Percentiles rank a stretch among this genome's conserved stretches.
phyloP scores from a whole-genome alignment of 371 early-diverging fungal species.

The Mortierella sp. region DNA sequence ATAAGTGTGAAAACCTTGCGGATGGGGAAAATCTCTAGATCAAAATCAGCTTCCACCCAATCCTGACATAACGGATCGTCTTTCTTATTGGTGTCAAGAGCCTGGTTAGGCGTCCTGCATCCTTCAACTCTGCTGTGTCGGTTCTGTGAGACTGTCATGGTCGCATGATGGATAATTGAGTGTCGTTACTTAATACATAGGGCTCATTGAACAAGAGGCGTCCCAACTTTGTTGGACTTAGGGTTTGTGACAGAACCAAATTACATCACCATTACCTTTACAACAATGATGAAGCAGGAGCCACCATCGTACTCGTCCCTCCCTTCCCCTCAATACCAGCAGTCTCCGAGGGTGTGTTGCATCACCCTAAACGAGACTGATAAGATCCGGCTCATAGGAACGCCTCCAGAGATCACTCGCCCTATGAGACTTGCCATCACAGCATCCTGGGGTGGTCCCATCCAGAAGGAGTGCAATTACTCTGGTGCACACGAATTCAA shows the following conservation, averaged over 20 bases:
- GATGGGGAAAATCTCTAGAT: slow-evolving; percentile 13
- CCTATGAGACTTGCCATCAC: slow-evolving; percentile 19
- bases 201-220: too few relatives aligned
- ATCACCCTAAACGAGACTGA: slow-evolving; percentile 33
- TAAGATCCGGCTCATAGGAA: slow-evolving; percentile 36
- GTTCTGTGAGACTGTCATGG: too few relatives aligned
- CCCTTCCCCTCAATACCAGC: background rate
- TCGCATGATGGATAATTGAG: too few relatives aligned
- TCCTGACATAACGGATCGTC: too few relatives aligned
- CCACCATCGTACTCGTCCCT: slow-evolving; percentile 9
- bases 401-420: slow-evolving; percentile 12
- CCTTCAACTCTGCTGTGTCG: too few relatives aligned
- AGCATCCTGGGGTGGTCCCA: slow-evolving; percentile 21
- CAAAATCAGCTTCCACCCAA: slow-evolving; percentile 11
- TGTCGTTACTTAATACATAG: too few relatives aligned
- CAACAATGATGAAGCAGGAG: background rate
- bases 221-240: too few relatives aligned
- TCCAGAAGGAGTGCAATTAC: slow-evolving; percentile 21
- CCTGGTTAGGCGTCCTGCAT: too few relatives aligned
- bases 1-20: slow-evolving; percentile 49
- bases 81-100: too few relatives aligned
- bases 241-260: too few relatives aligned
- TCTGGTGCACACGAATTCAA: slow-evolving; percentile 37
- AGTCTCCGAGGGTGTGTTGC: slow-evolving; percentile 22
- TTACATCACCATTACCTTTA: too few relatives aligned